Percentiles rank a stretch among this genome's conserved stretches.
Evolutionary conservation across 2,329 filamentous ascomycete species (phyloP).

Genomic region (Penicillium sp.): DNA sequence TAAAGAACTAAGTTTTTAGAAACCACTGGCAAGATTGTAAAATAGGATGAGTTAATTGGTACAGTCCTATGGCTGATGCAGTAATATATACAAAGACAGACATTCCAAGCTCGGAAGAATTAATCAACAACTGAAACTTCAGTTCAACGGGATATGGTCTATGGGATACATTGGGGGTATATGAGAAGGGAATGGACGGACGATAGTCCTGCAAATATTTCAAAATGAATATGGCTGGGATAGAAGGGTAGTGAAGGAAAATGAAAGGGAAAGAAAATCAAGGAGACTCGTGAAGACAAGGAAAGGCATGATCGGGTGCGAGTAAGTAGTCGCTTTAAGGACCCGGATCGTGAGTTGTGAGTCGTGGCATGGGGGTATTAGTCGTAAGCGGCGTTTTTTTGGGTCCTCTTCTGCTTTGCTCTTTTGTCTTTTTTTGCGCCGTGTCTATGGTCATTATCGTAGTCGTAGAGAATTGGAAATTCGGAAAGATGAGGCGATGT

Average conservation of each 20-base stretch:
- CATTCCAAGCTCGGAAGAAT: background rate
- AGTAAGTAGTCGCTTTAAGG: constrained; percentile 38
- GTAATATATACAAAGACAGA: background rate
- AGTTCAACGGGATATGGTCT: too few relatives aligned
- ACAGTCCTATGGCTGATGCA: background rate
- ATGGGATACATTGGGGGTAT: constrained; percentile 24
- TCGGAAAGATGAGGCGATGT: constrained; percentile 4
- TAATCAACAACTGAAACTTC: background rate
- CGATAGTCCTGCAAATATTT: constrained; percentile 7
- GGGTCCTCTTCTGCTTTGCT: background rate
- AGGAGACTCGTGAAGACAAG: constrained; percentile 14
- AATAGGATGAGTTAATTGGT: too few relatives aligned
- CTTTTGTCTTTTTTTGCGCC: constrained; percentile 4
- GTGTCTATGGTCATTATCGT: constrained; percentile 36
- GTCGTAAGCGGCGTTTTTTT: constrained; percentile 29
- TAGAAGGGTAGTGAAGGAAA: too few relatives aligned
- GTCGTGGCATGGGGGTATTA: constrained; percentile 36
- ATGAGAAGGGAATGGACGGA: constrained; percentile 25
- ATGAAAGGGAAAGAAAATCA: constrained; percentile 6
- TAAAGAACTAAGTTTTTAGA: too few relatives aligned
- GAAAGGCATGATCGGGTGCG: constrained; percentile 35
- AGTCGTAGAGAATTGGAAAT: constrained; percentile 5
- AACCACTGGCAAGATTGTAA: too few relatives aligned
- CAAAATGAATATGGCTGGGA: too few relatives aligned
- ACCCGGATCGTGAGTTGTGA: constrained; percentile 33